These are phyloP conservation scores for Didymella segeticola DNA, from an alignment of 2,329 filamentous ascomycete species.

Conservation along the genomic window DNA sequence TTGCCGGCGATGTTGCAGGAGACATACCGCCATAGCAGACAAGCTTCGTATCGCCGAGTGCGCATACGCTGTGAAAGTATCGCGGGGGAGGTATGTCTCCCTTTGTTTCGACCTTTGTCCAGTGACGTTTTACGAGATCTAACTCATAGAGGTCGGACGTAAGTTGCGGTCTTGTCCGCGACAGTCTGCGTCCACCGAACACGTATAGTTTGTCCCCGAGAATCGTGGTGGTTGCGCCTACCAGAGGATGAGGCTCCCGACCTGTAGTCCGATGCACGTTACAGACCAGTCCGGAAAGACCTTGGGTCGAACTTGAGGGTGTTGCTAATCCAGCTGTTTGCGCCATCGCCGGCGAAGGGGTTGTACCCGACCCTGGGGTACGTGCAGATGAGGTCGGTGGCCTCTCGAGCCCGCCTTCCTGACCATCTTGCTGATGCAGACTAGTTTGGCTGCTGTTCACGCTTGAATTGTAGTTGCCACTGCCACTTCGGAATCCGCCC, in stretches of 20 bases:
- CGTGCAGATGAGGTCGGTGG: constrained; percentile 40
- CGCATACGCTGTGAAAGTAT: constrained; percentile 97
- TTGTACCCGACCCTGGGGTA: constrained; percentile 49
- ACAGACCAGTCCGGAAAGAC: constrained; percentile 71
- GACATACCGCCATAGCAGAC: constrained; percentile 99
- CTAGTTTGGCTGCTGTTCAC: constrained; percentile 56
- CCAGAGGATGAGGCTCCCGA: constrained; percentile 85
- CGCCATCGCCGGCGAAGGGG: constrained; percentile 53
- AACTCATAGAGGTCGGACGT: constrained; percentile 93
- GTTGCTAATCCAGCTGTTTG: constrained; percentile 47
- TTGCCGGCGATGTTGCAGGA: constrained; percentile 63
- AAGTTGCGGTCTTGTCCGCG: constrained; percentile 80
- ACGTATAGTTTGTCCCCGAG: constrained; percentile 96
- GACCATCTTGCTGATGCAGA: constrained; percentile 51
- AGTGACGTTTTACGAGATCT: constrained; percentile 88
- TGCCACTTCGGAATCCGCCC: constrained; percentile 43
- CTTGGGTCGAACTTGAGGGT: constrained; percentile 58
- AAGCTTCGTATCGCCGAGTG: constrained; percentile 91
- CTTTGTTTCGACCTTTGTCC: constrained; percentile 84
- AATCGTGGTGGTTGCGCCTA: constrained; percentile 94
- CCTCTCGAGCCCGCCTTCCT: constrained; percentile 50
- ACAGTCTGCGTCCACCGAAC: constrained; percentile 89
- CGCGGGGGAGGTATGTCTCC: constrained; percentile 89
- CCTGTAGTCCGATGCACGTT: constrained; percentile 84
- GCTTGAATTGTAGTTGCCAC: constrained; percentile 49